phyloP scores from a whole-genome alignment of 169 alveolate genomes.

The Theileria parva region DNA sequence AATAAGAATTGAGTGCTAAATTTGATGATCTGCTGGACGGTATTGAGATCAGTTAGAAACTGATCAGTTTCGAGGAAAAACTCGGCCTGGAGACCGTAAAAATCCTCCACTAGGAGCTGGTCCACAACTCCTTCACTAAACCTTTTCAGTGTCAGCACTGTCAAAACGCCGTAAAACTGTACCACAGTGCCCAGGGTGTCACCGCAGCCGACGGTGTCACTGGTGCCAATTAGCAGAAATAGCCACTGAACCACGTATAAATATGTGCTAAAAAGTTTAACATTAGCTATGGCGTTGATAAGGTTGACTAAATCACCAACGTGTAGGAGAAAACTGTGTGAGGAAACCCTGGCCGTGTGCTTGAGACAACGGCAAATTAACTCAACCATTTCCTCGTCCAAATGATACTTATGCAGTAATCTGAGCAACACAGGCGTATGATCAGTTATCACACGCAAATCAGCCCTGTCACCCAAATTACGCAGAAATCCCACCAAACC shows the following conservation, averaged over 20 bases:
- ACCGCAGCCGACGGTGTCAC: neutral
- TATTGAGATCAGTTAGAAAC: slow-evolving; percentile 22
- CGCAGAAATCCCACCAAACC: slow-evolving; percentile 23
- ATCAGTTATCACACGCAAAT: neutral
- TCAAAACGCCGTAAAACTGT: slow-evolving; percentile 37
- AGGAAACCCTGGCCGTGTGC: slow-evolving; percentile 41
- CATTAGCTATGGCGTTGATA: slow-evolving; percentile 23
- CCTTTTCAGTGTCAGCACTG: slow-evolving; percentile 22
- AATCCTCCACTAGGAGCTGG: slow-evolving; percentile 46
- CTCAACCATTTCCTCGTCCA: slow-evolving; percentile 34
- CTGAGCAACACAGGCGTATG: slow-evolving; percentile 39
- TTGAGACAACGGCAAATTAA: slow-evolving; percentile 50
- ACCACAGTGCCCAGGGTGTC: slow-evolving; percentile 11
- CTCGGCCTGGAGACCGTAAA: slow-evolving; percentile 53
- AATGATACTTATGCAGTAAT: slow-evolving; percentile 15
- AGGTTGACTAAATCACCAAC: slow-evolving; percentile 10
- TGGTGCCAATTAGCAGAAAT: neutral
- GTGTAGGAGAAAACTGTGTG: slow-evolving; percentile 13
- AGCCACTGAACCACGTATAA: slow-evolving; percentile 60
- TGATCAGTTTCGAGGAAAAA: slow-evolving; percentile 24
- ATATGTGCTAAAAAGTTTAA: slow-evolving; percentile 43
- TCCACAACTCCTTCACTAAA: slow-evolving; percentile 3
- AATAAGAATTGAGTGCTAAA: slow-evolving; percentile 33
- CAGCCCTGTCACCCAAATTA: slow-evolving; percentile 16
- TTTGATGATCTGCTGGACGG: slow-evolving; percentile 18